Base-by-base conservation (phyloP, 257 asterid species). In the Solanum virginianum region DNA sequence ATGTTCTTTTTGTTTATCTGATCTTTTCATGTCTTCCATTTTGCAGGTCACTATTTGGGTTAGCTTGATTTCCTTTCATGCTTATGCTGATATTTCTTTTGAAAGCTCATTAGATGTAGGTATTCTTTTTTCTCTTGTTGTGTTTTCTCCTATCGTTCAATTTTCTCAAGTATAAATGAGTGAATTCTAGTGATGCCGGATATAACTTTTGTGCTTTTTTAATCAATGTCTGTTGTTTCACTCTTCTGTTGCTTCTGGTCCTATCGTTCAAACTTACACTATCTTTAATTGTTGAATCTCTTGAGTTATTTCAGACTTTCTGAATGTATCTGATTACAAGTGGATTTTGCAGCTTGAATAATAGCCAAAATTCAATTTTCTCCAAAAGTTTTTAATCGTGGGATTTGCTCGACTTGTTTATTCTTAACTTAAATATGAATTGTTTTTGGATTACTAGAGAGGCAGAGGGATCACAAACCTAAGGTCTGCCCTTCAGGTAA, bases 391-490 rank as follows among this genome's bases (percentile, higher is more conserved):
- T 26, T 51, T 14, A 24, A 54, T 49, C 47, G 26, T 9, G 45
- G 24, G 10, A 49, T 77, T 77, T 77, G 45, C 43, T 51, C 1
- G 60, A 47, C 22, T 62, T 56, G 24, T 41, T 60, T 22, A n/a
- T 80, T 87, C 72, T 32, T 66, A 62, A 43, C 75, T 83, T 47
- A 24, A 47, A 17, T 80, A 22, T 79, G 10, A 70, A 5, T 56
- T 29, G 16, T 86, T 80, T 84, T 55, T 82, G 80, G 80, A 69
- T 88, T 89, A 51, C 69, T 84, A 94, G 99, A 98, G 97, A 72
- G 99, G 98, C 90, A 94, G 91, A 87, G 99, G 99, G 68, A 88
- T 94, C 89, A 97, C 99, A 83, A 95, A 94, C 86, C 91, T 97
- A 77, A 93, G 92, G 89, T 88, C 95, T 84, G 90, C 93, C 83